Conservation (phyloP, 148 eudicot species). For the Rhododendron williamsianum region DNA sequence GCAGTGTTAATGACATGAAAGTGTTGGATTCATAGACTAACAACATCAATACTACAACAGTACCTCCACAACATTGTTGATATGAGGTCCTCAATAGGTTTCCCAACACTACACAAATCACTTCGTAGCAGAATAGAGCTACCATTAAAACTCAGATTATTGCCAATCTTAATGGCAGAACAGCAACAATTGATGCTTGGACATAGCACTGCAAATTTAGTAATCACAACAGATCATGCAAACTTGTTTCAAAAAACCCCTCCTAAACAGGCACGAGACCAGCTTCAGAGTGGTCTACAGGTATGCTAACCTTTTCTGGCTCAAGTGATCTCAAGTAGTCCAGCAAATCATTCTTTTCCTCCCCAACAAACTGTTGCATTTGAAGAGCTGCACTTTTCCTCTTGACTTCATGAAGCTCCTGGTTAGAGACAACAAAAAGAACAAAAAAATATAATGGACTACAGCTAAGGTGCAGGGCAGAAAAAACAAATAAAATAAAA, state of each 20-base stretch:
- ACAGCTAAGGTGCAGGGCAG: background rate
- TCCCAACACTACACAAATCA: background rate
- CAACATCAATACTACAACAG: background rate
- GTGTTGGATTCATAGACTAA: background rate
- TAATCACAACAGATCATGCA: background rate
- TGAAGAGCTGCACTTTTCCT: conserved; percentile 92
- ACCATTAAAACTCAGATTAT: background rate
- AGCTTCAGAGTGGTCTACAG: background rate
- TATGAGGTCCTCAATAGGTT: background rate
- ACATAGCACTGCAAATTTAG: background rate
- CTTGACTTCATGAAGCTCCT: conserved; percentile 88
- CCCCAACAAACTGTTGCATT: conserved; percentile 98
- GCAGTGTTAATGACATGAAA: background rate
- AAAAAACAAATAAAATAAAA: background rate
- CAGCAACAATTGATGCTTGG: background rate
- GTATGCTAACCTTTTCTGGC: conserved; percentile 72
- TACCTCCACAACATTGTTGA: background rate
- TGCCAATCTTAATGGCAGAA: background rate
- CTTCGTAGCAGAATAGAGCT: background rate
- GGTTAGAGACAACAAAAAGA: background rate
- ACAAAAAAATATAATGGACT: background rate
- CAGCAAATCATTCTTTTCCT: conserved; percentile 92
- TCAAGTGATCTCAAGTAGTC: conserved; percentile 86
- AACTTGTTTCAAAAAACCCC: background rate
- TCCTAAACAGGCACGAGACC: background rate